Percentiles rank a stretch among this genome's conserved stretches.
Conservation (phyloP, 306 rosid genomes). For the Citrullus colocynthis region DNA sequence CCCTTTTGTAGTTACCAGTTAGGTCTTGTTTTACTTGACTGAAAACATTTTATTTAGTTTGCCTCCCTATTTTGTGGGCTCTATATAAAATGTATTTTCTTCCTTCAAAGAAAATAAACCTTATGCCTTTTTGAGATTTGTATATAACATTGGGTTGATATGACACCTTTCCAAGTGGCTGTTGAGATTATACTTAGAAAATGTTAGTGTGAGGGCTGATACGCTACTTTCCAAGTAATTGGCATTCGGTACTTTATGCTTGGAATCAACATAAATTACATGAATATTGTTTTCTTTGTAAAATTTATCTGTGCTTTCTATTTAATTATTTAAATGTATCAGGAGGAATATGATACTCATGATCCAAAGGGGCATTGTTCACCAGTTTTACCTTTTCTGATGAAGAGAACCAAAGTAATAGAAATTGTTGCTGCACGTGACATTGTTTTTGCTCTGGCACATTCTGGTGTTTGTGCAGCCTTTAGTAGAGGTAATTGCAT, state of each 20-base stretch:
- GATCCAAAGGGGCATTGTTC: conserved; percentile 59
- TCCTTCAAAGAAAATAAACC: not conserved
- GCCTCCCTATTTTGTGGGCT: not conserved
- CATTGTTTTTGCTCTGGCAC: conserved; percentile 71
- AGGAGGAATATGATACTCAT: conserved; percentile 71
- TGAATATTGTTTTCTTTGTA: not conserved
- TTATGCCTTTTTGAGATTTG: not conserved
- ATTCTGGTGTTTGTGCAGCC: conserved; percentile 88
- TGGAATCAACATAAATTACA: not conserved
- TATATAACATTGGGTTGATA: not conserved
- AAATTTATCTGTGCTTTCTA: not conserved
- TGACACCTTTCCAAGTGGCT: not conserved
- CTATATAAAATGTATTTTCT: too few relatives aligned
- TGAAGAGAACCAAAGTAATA: conserved; percentile 63
- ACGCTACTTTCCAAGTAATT: not conserved
- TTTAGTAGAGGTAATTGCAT: conserved; percentile 57
- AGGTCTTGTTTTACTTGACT: not conserved
- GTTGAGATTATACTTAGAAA: not conserved
- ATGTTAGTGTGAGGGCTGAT: not conserved
- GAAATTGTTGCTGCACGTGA: conserved; percentile 83
- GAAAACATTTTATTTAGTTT: not conserved
- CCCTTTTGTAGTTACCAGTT: not conserved
- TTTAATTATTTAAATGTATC: not conserved
- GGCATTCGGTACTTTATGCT: not conserved
- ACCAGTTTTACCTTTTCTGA: conserved; percentile 50